Evolutionary conservation across 2,329 filamentous ascomycete species (phyloP), one percentile per base, ranked within the genome.

Genomic region (Lizonia empirigonia): DNA sequence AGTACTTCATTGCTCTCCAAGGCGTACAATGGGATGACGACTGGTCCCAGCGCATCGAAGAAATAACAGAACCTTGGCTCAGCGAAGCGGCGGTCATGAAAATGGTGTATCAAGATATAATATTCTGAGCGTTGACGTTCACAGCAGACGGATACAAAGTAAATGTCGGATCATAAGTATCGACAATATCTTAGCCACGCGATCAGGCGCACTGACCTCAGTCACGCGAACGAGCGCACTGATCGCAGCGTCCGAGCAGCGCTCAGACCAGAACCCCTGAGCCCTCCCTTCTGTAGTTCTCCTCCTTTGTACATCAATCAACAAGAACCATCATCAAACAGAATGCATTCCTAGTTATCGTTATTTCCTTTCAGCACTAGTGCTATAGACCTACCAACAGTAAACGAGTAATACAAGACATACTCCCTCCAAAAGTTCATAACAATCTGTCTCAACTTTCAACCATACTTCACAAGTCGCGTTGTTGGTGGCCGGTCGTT

Each of bases 81-180:
- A 36, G 33, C 37, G 49, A 56, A 34, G 50, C 49, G 38, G 34
- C 32, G 38, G 44, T 42, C 44, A 20, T 56, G 44, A 32, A 41
- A 34, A 56, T 56, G 49, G 24, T 53, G 27, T 38, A 56, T 46
- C 27, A 53, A 53, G 53, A 56, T 16, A 27, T 53, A n/a, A 50
- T 46, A 38, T 56, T 56, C 34, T 56, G 34, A 53, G 5, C 35
- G 26, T 24, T 12, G 20, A 18, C 27, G 13, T 33, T 39, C n/a
- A 37, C 34, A 24, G 34, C 34, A 37, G 23, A 22, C 34, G 19
- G 34, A 37, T 23, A n/a, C 18, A 37, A 8, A 37, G 23, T 37
- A 37, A 22, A 15, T 12, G 2, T n/a, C n/a, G n/a, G n/a, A n/a
- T n/a, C n/a, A n/a, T n/a, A n/a, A n/a, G n/a, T n/a, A n/a, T n/a